Conservation (phyloP, 176 grass and related monocot genomes). For the Urochloa ruziziensis region DNA sequence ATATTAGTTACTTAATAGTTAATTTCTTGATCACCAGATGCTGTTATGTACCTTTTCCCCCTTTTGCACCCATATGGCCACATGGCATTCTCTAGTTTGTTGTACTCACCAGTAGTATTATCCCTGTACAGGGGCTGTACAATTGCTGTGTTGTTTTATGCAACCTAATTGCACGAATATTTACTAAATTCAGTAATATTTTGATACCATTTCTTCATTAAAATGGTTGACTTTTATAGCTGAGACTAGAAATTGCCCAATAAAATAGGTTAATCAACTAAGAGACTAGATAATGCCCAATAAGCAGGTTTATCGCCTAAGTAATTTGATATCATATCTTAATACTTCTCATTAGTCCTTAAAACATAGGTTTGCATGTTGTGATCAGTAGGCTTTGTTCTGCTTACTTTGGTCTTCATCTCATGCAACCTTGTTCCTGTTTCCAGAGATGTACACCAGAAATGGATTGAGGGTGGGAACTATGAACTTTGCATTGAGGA, state of each 20-base stretch:
- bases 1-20: slow-evolving; percentile 17
- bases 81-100: not conserved
- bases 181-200: not conserved
- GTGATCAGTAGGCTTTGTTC: not conserved
- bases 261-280: not conserved
- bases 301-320: too few species aligned
- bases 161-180: not conserved
- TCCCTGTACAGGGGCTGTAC: not conserved
- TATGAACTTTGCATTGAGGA: slow-evolving; percentile 98
- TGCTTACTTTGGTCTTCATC: not conserved
- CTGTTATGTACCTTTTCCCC: not conserved
- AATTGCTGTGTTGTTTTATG: not conserved
- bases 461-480: slow-evolving; percentile 98
- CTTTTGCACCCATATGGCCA: not conserved
- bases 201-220: not conserved
- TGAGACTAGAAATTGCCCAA: not conserved
- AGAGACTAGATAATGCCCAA: too few species aligned
- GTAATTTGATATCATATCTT: not conserved
- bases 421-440: slow-evolving; percentile 20
- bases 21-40: not conserved
- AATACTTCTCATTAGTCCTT: not conserved
- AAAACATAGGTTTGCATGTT: too few species aligned
- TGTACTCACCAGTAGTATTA: not conserved
- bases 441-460: slow-evolving; percentile 94
- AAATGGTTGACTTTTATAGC: not conserved